phyloP scores from a whole-genome alignment of 2,329 filamentous ascomycete genomes.

The Fusarium praegraminearum region DNA sequence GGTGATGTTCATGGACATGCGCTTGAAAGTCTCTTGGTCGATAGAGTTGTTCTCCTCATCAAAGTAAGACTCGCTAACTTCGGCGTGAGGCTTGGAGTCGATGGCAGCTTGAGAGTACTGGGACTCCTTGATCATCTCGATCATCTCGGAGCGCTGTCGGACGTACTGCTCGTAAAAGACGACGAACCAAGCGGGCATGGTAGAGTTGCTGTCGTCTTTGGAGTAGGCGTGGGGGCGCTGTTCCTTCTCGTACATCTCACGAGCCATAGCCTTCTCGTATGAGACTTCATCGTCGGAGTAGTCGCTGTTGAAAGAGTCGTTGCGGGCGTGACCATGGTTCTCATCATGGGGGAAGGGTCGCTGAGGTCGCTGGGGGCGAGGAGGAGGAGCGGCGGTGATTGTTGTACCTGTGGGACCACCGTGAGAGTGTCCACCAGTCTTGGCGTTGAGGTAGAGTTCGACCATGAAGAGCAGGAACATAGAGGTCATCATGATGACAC shows the following conservation, averaged over 20 bases:
- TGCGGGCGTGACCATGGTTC: not conserved
- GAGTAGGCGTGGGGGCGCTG: constrained; percentile 37
- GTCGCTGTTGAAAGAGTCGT: constrained; percentile 1
- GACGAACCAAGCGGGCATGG: constrained; percentile 72
- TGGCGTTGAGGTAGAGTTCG: constrained; percentile 71
- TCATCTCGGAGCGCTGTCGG: constrained; percentile 69
- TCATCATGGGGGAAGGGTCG: constrained; percentile 6
- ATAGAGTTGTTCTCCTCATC: constrained; percentile 60
- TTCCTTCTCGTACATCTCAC: constrained; percentile 55
- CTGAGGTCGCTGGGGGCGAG: constrained; percentile 14
- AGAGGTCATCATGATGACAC: constrained; percentile 74
- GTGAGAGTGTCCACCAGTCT: constrained; percentile 69
- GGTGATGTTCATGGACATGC: constrained; percentile 77
- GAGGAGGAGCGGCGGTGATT: constrained; percentile 5
- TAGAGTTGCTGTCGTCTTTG: constrained; percentile 47
- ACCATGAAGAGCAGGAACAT: constrained; percentile 72
- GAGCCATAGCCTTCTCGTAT: constrained; percentile 58
- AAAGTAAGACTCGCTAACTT: constrained; percentile 50
- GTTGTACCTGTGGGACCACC: constrained; percentile 64
- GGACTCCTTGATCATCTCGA: constrained; percentile 62
- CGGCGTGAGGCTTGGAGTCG: constrained; percentile 49
- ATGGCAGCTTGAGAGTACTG: constrained; percentile 38
- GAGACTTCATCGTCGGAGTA: constrained; percentile 39
- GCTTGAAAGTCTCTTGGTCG: constrained; percentile 64
- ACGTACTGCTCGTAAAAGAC: constrained; percentile 74